These are phyloP conservation scores for Sparassis latifolia DNA, from an alignment of 1,284 basidiomycete genomes.

Conservation along the genomic window DNA sequence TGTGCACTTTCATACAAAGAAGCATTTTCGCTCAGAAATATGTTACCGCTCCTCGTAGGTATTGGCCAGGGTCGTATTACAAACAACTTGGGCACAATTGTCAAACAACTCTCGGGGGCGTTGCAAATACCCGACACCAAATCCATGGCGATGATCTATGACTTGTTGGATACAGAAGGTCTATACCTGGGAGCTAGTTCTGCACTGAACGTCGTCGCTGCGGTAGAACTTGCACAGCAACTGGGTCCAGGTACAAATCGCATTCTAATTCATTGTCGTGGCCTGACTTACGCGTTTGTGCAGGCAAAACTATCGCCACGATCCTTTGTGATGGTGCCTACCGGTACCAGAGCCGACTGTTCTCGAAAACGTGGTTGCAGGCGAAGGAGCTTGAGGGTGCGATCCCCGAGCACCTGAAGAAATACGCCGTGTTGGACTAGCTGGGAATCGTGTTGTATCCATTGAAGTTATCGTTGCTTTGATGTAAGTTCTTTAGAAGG, in stretches of 20 bases:
- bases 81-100: conserved; percentile 85
- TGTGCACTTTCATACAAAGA: conserved; percentile 5
- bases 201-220: conserved; percentile 93
- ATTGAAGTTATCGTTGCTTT: too few relatives aligned
- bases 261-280: conserved; percentile 1
- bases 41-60: conserved; percentile 37
- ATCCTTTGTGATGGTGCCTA: conserved; percentile 95
- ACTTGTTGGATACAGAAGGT: conserved; percentile 88
- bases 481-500: too few relatives aligned
- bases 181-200: conserved; percentile 96
- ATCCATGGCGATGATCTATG: conserved; percentile 91
- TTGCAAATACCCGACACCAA: conserved; percentile 87
- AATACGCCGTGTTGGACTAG: conserved; percentile 84
- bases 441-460: background rate
- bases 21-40: background rate
- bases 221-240: conserved; percentile 80
- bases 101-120: conserved; percentile 77
- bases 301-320: conserved; percentile 85
- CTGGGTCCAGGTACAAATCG: conserved; percentile 64
- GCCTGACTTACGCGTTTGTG: conserved; percentile 2
- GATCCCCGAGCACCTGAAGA: conserved; percentile 82
- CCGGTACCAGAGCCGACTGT: conserved; percentile 92
- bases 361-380: conserved; percentile 93
- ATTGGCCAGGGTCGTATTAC: conserved; percentile 98
- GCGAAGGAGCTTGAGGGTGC: conserved; percentile 75